Evolutionary conservation across 2,329 filamentous ascomycete genomes (phyloP), one percentile per base, ranked within the genome.

Genomic region (Fusarium vanettenii): DNA sequence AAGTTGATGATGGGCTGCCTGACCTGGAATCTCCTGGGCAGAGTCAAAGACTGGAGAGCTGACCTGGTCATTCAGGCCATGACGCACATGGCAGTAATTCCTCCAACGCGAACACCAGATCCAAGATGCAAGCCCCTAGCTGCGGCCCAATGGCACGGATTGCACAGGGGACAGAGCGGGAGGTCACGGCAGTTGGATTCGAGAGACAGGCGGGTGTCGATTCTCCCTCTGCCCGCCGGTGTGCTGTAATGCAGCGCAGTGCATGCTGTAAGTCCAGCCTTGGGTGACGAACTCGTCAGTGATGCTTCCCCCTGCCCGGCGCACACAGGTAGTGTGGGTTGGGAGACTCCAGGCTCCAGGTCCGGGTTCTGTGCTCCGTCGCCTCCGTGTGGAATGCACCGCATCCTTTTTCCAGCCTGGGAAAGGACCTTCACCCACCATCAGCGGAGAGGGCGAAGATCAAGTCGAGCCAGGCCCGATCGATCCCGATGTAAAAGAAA

Each of bases 341-440:
- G 45, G 45, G 27, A 55, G 16, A 29, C n/a, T 35, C 20, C 33
- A 64, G 45, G 45, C 31, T 29, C 43, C 20, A 29, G 43, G 29
- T 16, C 43, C 20, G 20, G 43, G 31, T 16, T 63, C 29, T 8
- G 13, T 33, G 52, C 8, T 57, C 64, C 60, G 64, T 45, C 37
- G 64, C 57, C 50, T 41, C 48, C 48, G 25, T 37, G 48, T 70
- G 68, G 72, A 70, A 75, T 75, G 68, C 57, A 66, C 71, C 59
- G 59, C 72, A 74, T 60, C 41, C 59, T 27, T 41, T 64, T 37
- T 50, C 60, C 56, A 60, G 55, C 64, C 60, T 73, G 41, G 72
- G 67, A 64, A 75, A 75, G 48, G 72, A 75, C 60, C 45, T 70
- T 69, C 70, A 25, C 70, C 45, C 70, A 62, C 69, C 70, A 72